A percentile compares a stretch with the other conserved stretches of the same genome.
phyloP scores from a whole-genome alignment of 345 rosid species.

The Ceriops decandra region DNA sequence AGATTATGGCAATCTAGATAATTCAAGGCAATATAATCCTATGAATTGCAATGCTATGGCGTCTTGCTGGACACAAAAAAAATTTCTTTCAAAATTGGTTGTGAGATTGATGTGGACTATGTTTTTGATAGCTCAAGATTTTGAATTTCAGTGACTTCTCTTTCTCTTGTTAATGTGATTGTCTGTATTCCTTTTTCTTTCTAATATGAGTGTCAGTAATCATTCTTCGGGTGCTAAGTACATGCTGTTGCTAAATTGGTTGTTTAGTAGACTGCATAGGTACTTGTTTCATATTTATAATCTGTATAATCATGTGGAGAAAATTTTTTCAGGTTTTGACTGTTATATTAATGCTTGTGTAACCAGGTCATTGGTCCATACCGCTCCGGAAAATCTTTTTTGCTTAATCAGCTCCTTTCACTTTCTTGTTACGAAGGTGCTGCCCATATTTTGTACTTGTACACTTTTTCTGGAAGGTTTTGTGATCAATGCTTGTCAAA shows the following conservation, averaged over 20 bases:
- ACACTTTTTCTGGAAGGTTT: conserved; percentile 4
- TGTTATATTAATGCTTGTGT: conserved; percentile 23
- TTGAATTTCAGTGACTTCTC: not conserved
- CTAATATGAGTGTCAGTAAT: too few species aligned
- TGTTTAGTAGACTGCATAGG: not conserved
- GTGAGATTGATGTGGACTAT: not conserved
- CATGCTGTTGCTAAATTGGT: not conserved
- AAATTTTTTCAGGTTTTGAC: conserved; percentile 17
- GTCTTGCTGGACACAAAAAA: not conserved
- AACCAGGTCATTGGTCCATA: conserved; percentile 97
- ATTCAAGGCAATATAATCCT: too few species aligned
- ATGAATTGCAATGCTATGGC: not conserved
- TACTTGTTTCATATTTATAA: conserved; percentile 3
- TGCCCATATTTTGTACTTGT: conserved; percentile 14
- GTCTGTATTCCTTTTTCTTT: too few species aligned
- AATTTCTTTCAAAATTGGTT: not conserved
- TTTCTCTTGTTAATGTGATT: too few species aligned
- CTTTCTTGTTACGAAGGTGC: conserved; percentile 96
- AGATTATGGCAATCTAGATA: too few species aligned
- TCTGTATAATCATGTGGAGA: conserved; percentile 4
- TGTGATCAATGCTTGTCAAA: not conserved
- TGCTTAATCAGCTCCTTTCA: conserved; percentile 97
- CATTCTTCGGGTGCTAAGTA: not conserved
- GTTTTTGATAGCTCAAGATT: not conserved
- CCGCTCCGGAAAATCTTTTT: conserved; percentile 97